These are phyloP conservation scores for Globisporangium spinosum DNA, from an alignment of 352 stramenopile species.

Conservation along the genomic window DNA sequence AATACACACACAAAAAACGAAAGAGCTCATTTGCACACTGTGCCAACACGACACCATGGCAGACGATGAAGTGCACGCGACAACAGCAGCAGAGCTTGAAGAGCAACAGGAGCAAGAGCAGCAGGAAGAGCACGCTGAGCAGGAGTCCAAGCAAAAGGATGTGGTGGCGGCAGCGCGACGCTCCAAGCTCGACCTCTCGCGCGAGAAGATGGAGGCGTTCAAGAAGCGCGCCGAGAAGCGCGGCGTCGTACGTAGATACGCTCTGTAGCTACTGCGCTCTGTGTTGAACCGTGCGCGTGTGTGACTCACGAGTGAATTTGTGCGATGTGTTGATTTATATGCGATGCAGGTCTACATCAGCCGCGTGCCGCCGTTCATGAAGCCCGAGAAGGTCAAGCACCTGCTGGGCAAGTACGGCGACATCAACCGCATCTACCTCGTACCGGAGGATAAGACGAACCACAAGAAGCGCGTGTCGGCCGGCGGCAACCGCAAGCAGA, in stretches of 20 bases:
- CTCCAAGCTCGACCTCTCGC: conserved; percentile 14
- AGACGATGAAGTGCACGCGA: not conserved
- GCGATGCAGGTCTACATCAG: conserved; percentile 88
- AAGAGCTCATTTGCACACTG: not conserved
- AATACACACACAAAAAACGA: not conserved
- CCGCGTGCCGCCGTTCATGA: conserved; percentile 96
- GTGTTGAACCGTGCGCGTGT: not conserved
- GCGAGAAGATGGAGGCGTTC: conserved; percentile 48
- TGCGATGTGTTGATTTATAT: not conserved
- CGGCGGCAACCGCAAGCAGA: conserved; percentile 87
- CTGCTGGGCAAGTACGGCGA: conserved; percentile 91
- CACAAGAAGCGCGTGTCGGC: conserved; percentile 88
- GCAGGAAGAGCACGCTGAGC: not conserved
- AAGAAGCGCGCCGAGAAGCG: conserved; percentile 47
- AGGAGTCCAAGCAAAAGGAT: not conserved
- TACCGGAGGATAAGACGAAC: conserved; percentile 93
- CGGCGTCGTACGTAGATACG: conserved; percentile 34
- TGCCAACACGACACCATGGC: conserved; percentile 3
- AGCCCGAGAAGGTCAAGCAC: conserved; percentile 93
- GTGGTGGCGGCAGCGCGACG: not conserved
- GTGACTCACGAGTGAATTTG: not conserved
- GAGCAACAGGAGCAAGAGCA: conserved; percentile 2
- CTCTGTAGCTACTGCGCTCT: not conserved
- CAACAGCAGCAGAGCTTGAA: conserved; percentile 6
- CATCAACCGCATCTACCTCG: conserved; percentile 95